Base-by-base conservation (phyloP, 106 monocot species). In the Ottelia alismoides region DNA sequence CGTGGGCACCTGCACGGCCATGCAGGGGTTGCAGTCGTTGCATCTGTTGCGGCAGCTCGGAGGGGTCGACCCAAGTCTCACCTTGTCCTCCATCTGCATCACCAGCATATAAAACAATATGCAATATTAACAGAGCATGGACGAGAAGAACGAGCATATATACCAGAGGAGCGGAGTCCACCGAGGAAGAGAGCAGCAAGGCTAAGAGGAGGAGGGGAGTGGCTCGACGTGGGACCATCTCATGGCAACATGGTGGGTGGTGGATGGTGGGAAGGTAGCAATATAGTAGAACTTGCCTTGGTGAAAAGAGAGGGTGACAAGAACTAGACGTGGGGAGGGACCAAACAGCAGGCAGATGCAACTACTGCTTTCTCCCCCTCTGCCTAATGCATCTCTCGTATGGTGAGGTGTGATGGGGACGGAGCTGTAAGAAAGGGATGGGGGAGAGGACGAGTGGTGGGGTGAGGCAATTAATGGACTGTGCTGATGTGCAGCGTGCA, bases 1-100 rank as follows among this genome's bases (percentile, higher is more conserved):
- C 3, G 87, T 84, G 9, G 83, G 96, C 22, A 96, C 84, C 58
- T 96, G 89, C 19, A 96, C 78, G 14, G 96, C 81, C 47, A 51
- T 56, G 79, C 96, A 96, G 0, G 96, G 96, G 64, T 70, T 72
- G 76, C 96, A 96, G 11, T 48, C 60, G 23, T 70, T 76, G 82
- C 96, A 96, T 40, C 85, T 70, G 76, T 79, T 85, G 66, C 72
- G 85, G 71, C 96, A 96, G 69, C 79, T 96, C 5, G 96, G 89
- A 21, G 89, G 96, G n/a, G 69, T 85, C 30, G 96, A 89, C 0
- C 96, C 96, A 61, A 96, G 31, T 52, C 89, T 26, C 20, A 74
- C 60, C 57, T 85, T 85, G 2, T 84, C 88, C 49, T 77, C 87
- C 77, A 68, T 45, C 30, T 67, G 19, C 68, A 77, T 60, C 29